Conservation (phyloP, 306 rosid genomes). For the Vigna angularis region DNA sequence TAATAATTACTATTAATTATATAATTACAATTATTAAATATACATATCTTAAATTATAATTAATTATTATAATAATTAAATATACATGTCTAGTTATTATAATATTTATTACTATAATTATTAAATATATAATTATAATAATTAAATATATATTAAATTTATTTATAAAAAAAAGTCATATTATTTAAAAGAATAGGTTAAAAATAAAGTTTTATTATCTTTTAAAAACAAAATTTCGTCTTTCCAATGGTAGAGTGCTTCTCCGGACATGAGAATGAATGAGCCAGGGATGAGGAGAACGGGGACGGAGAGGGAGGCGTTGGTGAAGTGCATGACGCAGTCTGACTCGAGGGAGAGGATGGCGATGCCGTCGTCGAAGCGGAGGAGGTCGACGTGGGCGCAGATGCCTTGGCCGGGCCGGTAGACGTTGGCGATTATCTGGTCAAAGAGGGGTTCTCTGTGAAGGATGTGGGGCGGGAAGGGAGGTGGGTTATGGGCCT, state of each 20-base stretch:
- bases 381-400: conserved; percentile 70
- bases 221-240: conserved; percentile 58
- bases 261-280: conserved; percentile 78
- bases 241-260: conserved; percentile 83
- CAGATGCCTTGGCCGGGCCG: conserved; percentile 89
- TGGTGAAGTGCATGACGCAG: conserved; percentile 84
- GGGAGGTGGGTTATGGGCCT: not conserved
- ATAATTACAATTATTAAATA: too few relatives aligned
- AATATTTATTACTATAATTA: too few relatives aligned
- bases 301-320: conserved; percentile 43
- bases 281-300: conserved; percentile 78
- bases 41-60: too few relatives aligned
- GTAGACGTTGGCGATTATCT: conserved; percentile 73
- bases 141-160: too few relatives aligned
- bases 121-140: too few relatives aligned
- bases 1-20: too few relatives aligned
- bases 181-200: too few relatives aligned
- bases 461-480: conserved; percentile 40
- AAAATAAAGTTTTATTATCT: too few relatives aligned
- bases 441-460: conserved; percentile 35
- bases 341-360: conserved; percentile 80
- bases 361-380: conserved; percentile 93
- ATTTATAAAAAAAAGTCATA: too few relatives aligned
- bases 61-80: too few relatives aligned
- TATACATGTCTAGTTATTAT: too few relatives aligned